A percentile compares a stretch with the other conserved stretches of the same genome.
These are phyloP conservation scores for Glebionis coronaria DNA, from an alignment of 129 eudicot genomes.

Conservation along the genomic window DNA sequence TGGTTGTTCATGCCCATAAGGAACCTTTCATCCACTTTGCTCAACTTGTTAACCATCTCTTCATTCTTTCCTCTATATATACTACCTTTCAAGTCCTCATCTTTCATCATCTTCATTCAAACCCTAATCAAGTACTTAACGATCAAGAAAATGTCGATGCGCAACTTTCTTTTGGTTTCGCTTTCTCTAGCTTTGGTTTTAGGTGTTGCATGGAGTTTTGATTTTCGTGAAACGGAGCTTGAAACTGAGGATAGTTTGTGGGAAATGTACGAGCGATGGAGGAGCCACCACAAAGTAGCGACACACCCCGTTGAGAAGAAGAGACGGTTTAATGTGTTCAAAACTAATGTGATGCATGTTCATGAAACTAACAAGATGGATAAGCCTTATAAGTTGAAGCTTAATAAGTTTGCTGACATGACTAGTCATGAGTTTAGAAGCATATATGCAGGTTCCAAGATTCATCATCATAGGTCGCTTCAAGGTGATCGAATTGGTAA, in stretches of 20 bases:
- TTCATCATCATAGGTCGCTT: constrained; percentile 61
- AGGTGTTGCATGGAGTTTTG: constrained; percentile 44
- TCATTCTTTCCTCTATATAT: too few species aligned
- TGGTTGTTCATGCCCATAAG: constrained; percentile 38
- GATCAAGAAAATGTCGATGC: constrained; percentile 13
- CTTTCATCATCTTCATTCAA: constrained; percentile 17
- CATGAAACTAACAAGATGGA: constrained; percentile 69
- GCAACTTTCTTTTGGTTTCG: constrained; percentile 31
- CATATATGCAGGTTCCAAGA: constrained; percentile 61
- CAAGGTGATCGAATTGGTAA: constrained; percentile 41
- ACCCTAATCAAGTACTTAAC: too few species aligned
- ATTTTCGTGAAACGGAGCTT: constrained; percentile 67
- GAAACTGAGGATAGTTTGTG: constrained; percentile 70
- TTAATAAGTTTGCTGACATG: constrained; percentile 89
- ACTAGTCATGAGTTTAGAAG: constrained; percentile 74
- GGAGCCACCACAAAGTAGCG: constrained; percentile 74
- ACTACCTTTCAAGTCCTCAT: too few species aligned
- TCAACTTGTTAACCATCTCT: constrained; percentile 25
- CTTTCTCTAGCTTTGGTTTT: constrained; percentile 50
- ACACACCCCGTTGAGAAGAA: constrained; percentile 57
- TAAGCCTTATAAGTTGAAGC: constrained; percentile 77
- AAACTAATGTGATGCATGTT: constrained; percentile 64
- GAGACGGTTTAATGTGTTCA: constrained; percentile 78
- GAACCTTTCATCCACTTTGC: constrained; percentile 21
- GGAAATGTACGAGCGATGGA: constrained; percentile 84